Base-by-base conservation (phyloP, 106 monocot genomes). In the Dioscorea dumetorum region DNA sequence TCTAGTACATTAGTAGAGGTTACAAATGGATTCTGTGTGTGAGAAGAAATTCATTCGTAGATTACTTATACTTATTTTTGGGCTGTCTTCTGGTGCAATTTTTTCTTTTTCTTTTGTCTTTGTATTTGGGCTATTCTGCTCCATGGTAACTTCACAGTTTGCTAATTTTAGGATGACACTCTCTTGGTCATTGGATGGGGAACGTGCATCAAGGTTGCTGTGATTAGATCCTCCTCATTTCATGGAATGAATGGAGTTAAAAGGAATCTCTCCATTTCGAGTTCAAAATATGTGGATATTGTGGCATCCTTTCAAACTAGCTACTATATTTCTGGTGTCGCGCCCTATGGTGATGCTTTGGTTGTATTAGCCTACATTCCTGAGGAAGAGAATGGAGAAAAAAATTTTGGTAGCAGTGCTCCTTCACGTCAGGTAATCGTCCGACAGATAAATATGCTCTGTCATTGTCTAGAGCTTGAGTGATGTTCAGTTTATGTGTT, bases 181-280 rank as follows among this genome's bases (percentile, higher is more conserved):
- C 78, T 92, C 33, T 81, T 99, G 66, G 97, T 99, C 33, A 90
- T 99, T 83, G 97, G 97, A n/a, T 99, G 97, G 97, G 97, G 97
- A 81, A 84, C 77, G 61, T 69, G 79, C 67, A 78, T 99, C 54
- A 99, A 99, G 76, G 83, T 99, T 77, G 97, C 92, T 61, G 86
- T 80, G 33, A 87, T 94, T 54, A 92, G 81, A 71, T 71, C 75
- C 61, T 87, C 81, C 60, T 58, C 74, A 60, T 59, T 74, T 52
- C 61, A 33, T 57, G 78, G 76, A 75, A 73, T 68, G 31, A 89
- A 93, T 79, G 85, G 87, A 48, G 21, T 83, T 63, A 78, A 88
- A 63, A 85, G 73, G 61, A 82, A 34, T 76, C 58, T 71, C 23
- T 35, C 73, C 2, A 34, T 74, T 50, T 88, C 91, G 34, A 75